phyloP scores from a whole-genome alignment of 495 filamentous ascomycete species.

The Hypoxylon crocopeplum region DNA sequence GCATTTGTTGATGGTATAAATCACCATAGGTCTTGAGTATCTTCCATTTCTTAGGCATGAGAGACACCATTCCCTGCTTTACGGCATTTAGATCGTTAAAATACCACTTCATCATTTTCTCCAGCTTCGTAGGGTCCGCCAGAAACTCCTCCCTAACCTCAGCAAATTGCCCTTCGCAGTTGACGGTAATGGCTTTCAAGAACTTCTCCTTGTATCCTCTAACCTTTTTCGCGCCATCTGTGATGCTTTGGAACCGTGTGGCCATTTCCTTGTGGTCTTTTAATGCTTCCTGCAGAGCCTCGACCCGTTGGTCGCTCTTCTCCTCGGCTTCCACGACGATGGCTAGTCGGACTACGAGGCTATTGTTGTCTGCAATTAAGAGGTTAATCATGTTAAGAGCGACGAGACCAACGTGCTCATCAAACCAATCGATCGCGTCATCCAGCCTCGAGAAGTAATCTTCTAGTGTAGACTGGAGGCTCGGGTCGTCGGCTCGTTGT shows the following conservation, averaged over 20 bases:
- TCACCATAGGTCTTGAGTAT: constrained; percentile 88
- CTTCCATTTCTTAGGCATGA: constrained; percentile 98
- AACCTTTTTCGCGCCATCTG: constrained; percentile 86
- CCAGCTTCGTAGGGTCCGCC: constrained; percentile 79
- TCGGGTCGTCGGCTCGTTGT: constrained; percentile 71
- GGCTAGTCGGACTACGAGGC: constrained; percentile 88
- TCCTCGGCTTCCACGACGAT: constrained; percentile 95
- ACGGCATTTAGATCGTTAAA: constrained; percentile 97
- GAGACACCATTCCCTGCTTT: constrained; percentile 81
- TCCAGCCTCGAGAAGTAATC: constrained; percentile 91
- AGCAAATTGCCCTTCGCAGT: constrained; percentile 76
- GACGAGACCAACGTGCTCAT: constrained; percentile 88
- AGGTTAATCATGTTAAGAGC: constrained; percentile 89
- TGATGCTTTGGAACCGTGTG: constrained; percentile 90
- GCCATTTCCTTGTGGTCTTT: constrained; percentile 95
- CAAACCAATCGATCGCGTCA: constrained; percentile 88
- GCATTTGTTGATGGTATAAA: constrained; percentile 94
- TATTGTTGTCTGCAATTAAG: constrained; percentile 81
- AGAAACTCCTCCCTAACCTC: constrained; percentile 76
- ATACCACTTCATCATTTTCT: constrained; percentile 89
- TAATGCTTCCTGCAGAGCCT: constrained; percentile 90
- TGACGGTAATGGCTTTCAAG: constrained; percentile 75
- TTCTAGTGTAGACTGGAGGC: constrained; percentile 77
- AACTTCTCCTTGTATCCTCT: constrained; percentile 98
- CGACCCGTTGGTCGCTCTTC: constrained; percentile 88